These are phyloP conservation scores for Tuber brumale DNA, from an alignment of 495 filamentous ascomycete genomes.

Conservation along the genomic window DNA sequence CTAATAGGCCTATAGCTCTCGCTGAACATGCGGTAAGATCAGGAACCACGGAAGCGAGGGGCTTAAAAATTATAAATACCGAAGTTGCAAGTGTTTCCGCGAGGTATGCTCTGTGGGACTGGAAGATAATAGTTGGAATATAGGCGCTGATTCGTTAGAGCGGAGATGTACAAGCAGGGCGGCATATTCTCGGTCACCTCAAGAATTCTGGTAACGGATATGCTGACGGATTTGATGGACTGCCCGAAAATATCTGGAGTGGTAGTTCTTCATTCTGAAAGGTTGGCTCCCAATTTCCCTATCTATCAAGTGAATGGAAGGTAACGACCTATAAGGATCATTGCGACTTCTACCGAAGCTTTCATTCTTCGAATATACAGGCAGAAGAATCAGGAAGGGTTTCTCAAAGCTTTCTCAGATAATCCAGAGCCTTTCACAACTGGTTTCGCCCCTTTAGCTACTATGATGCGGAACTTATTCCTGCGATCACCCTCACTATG, in stretches of 20 bases:
- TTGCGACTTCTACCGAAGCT: constrained; percentile 84
- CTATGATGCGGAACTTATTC: constrained; percentile 89
- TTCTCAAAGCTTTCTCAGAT: constrained; percentile 95
- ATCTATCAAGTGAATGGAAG: background rate
- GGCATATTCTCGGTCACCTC: constrained; percentile 96
- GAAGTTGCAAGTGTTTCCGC: constrained; percentile 80
- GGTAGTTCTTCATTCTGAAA: constrained; percentile 81
- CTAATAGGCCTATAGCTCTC: constrained; percentile 51
- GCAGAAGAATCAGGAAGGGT: constrained; percentile 85
- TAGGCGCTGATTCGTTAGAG: constrained; percentile 45
- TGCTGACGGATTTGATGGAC: constrained; percentile 72
- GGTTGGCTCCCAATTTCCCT: constrained; percentile 42
- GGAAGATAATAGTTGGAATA: constrained; percentile 27
- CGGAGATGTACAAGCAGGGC: constrained; percentile 81
- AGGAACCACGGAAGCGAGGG: constrained; percentile 66
- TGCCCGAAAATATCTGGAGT: constrained; percentile 82
- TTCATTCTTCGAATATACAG: constrained; percentile 92
- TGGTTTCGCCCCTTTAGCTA: constrained; percentile 81
- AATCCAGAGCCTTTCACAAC: constrained; percentile 85
- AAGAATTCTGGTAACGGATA: constrained; percentile 86
- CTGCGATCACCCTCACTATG: constrained; percentile 81
- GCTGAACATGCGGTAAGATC: constrained; percentile 90
- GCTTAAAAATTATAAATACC: constrained; percentile 86
- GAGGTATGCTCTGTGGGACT: constrained; percentile 44
- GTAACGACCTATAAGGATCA: constrained; percentile 49